Evolutionary conservation across 2,329 filamentous ascomycete genomes (phyloP).

Genomic region (Aspergillus sp.): DNA sequence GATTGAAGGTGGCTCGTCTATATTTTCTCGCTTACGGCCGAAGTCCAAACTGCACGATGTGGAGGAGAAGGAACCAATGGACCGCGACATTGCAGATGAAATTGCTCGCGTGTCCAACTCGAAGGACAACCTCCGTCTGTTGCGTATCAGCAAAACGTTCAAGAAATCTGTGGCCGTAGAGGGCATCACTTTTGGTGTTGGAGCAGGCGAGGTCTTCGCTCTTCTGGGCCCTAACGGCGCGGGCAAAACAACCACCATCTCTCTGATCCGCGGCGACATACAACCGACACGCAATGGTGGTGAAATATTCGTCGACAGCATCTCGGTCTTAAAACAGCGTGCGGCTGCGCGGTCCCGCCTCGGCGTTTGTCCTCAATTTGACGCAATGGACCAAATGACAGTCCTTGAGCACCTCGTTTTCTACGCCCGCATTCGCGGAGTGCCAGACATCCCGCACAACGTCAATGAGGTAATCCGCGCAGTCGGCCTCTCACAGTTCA

Average conservation of each 20-base stretch:
- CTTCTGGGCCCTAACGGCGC: constrained; percentile 88
- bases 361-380: constrained; percentile 88
- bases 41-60: constrained; percentile 45
- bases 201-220: constrained; percentile 79
- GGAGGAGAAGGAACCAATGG: constrained; percentile 38
- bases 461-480: constrained; percentile 75
- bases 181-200: constrained; percentile 80
- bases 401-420: constrained; percentile 83
- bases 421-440: constrained; percentile 81
- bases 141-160: constrained; percentile 79
- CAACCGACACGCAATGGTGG: constrained; percentile 69
- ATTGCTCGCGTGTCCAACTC: constrained; percentile 60
- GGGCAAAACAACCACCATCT: constrained; percentile 88
- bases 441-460: constrained; percentile 72
- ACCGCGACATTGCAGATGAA: constrained; percentile 66
- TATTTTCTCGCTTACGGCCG: constrained; percentile 54
- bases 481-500: constrained; percentile 72
- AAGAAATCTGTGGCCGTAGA: constrained; percentile 77
- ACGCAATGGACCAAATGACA: constrained; percentile 88
- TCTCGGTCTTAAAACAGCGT: constrained; percentile 70
- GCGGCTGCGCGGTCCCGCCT: constrained; percentile 72
- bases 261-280: constrained; percentile 83
- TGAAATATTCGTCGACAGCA: constrained; percentile 76
- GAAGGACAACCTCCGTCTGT: constrained; percentile 71
- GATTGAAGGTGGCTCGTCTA: constrained; percentile 70